Conservation (phyloP, 2,329 filamentous ascomycete species). For the Epichloe festucae region DNA sequence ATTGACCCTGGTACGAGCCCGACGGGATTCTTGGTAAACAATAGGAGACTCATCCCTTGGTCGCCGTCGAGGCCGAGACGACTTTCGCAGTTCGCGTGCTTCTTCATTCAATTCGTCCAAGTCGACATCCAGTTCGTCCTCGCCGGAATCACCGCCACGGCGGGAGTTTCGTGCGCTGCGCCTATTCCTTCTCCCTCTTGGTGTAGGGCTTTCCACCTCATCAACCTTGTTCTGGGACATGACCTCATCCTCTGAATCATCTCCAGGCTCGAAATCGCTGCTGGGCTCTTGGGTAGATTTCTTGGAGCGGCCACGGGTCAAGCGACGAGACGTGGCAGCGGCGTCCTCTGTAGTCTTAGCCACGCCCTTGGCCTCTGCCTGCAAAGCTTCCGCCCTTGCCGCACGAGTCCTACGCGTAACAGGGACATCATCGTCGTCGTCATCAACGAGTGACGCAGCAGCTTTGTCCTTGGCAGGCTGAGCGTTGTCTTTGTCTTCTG, state of each 20-base stretch:
- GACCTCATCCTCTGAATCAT: slow-evolving; percentile 44
- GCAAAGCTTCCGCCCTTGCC: slow-evolving; percentile 18
- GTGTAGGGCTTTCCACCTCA: slow-evolving; percentile 34
- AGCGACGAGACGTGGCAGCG: slow-evolving; percentile 27
- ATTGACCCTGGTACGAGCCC: slow-evolving; percentile 53
- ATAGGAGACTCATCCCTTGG: slow-evolving; percentile 40
- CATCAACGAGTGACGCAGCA: slow-evolving; percentile 10
- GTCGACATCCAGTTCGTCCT: slow-evolving; percentile 46
- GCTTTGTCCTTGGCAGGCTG: slow-evolving; percentile 15
- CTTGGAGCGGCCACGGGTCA: slow-evolving; percentile 32
- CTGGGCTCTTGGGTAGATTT: slow-evolving; percentile 40
- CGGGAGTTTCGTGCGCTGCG: slow-evolving; percentile 32
- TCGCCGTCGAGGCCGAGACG: slow-evolving; percentile 38
- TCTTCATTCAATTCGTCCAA: slow-evolving; percentile 54
- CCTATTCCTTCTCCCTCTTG: slow-evolving; percentile 32
- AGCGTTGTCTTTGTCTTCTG: slow-evolving; percentile 11
- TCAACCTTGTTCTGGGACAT: slow-evolving; percentile 32
- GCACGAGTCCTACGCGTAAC: slow-evolving; percentile 33
- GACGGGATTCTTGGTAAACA: slow-evolving; percentile 43
- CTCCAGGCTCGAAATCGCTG: slow-evolving; percentile 48
- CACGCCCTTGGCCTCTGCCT: slow-evolving; percentile 18
- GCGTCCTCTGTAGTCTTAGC: slow-evolving; percentile 16
- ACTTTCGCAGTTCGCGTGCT: slow-evolving; percentile 45
- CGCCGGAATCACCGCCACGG: slow-evolving; percentile 38
- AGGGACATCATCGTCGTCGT: slow-evolving; percentile 34